Evolutionary conservation across 306 rosid genomes (phyloP), one percentile per base, ranked within the genome.

Genomic region (Cicer bijugum): DNA sequence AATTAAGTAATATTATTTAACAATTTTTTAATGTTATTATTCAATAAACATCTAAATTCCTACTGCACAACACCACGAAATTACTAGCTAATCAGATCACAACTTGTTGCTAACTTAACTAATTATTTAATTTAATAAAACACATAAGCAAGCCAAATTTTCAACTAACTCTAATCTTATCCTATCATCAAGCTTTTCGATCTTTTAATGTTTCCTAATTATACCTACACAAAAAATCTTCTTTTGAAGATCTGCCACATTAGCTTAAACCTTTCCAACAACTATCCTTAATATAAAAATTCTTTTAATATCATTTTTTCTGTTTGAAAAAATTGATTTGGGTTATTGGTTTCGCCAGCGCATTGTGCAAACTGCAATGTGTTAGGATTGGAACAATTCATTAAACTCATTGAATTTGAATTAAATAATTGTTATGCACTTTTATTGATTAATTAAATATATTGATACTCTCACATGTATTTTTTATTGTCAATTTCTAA

Each of bases 331-430:
- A 65, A 53, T 7, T 62, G 78, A 56, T 66, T 82, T 71, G 52
- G 52, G 35, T 61, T 42, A 10, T 74, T 28, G 8, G 44, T 48
- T 14, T 15, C 39, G 35, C 12, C 39, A 17, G 33, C 15, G 35
- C 61, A 65, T 14, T 75, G 53, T 58, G 64, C 5, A 58, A 58
- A 23, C 15, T 61, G 67, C 33, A 53, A 48, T 16, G 71, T 6
- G 50, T 38, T 0, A 7, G 50, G 71, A 57, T 72, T 1, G 68
- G 75, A 46, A 17, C 28, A 14, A 43, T 77, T 78, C 69, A 61
- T 62, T 68, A 60, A 82, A 67, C 64, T 82, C 53, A 12, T 58
- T 67, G 43, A n/a, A 46, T 40, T 35, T 28, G 35, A 28, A 72
- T 69, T 65, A 76, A 67, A 82, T 15, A 45, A 65, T 50, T 67